Evolutionary conservation across 441 rosid species (phyloP).

Genomic region (Bruguiera hainesii): DNA sequence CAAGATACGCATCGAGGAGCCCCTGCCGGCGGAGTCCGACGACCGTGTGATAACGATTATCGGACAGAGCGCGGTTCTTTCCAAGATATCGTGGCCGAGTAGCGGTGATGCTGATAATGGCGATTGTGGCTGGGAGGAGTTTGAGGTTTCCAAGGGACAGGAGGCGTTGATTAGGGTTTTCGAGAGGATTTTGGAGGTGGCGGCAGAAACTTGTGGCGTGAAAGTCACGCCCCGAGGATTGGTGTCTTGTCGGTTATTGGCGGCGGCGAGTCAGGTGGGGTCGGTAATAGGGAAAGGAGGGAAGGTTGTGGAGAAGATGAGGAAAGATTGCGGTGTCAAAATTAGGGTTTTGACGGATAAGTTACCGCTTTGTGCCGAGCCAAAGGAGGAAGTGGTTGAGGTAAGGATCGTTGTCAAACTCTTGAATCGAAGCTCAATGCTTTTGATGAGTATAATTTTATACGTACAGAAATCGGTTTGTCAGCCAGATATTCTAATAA

Average conservation of each 20-base stretch:
- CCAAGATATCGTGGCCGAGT: conserved; percentile 11
- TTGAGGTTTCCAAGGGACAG: conserved; percentile 75
- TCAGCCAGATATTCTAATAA: no score
- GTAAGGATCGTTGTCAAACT: conserved; percentile 25
- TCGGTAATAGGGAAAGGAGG: conserved; percentile 89
- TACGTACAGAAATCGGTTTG: no score
- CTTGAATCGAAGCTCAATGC: background rate
- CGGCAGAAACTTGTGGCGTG: conserved; percentile 48
- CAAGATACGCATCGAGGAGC: conserved; percentile 75
- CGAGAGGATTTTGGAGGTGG: conserved; percentile 67
- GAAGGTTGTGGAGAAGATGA: conserved; percentile 70
- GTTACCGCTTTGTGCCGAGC: conserved; percentile 61
- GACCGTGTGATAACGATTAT: conserved; percentile 68
- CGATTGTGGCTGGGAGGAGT: conserved; percentile 27
- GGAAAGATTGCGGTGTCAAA: conserved; percentile 68
- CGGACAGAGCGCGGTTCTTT: conserved; percentile 28
- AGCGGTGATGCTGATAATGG: conserved; percentile 18
- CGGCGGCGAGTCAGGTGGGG: conserved; percentile 69
- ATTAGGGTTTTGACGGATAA: conserved; percentile 64
- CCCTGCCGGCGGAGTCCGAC: conserved; percentile 42
- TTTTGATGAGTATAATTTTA: background rate
- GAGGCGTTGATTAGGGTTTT: conserved; percentile 78
- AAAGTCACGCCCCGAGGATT: conserved; percentile 26
- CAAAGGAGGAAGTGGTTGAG: conserved; percentile 77
- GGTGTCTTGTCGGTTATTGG: conserved; percentile 69